Conservation (phyloP, 257 asterid genomes). For the Scutellaria minor region DNA sequence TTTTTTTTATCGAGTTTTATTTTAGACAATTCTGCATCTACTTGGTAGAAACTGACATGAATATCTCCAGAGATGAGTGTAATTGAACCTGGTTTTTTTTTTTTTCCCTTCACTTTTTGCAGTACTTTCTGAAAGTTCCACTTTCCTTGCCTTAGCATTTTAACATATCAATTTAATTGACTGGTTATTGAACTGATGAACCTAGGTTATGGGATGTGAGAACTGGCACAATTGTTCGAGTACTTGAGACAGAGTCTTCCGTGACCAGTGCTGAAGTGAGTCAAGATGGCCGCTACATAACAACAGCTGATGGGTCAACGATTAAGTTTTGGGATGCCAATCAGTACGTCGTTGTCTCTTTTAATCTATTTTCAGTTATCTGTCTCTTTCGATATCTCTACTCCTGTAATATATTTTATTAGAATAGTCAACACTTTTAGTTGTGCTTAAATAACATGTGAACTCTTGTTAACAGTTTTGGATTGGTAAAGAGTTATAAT, state of each 20-base stretch:
- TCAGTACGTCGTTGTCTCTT: constrained; percentile 55
- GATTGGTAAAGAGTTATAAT: constrained; percentile 79
- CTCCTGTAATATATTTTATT: not conserved
- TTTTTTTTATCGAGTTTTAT: too few species aligned
- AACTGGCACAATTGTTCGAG: constrained; percentile 82
- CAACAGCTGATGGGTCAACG: constrained; percentile 89
- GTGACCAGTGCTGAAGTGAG: constrained; percentile 98
- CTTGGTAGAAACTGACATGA: too few species aligned
- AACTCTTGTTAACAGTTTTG: constrained; percentile 59
- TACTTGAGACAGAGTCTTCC: constrained; percentile 83
- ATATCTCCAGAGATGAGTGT: too few species aligned
- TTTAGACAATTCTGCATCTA: too few species aligned
- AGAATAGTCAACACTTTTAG: too few species aligned
- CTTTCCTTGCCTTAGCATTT: too few species aligned
- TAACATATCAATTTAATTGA: too few species aligned
- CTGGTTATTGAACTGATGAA: constrained; percentile 5
- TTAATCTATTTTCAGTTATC: constrained; percentile 1
- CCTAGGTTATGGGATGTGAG: constrained; percentile 95
- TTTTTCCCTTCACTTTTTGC: too few species aligned
- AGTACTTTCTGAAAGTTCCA: too few species aligned
- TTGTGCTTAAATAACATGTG: too few species aligned
- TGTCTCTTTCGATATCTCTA: not conserved
- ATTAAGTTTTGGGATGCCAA: constrained; percentile 98
- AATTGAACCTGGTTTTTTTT: too few species aligned
- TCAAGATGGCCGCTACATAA: constrained; percentile 91